Evolutionary conservation across 768 basidiomycete genomes (phyloP).

Genomic region (Trametes villosa): DNA sequence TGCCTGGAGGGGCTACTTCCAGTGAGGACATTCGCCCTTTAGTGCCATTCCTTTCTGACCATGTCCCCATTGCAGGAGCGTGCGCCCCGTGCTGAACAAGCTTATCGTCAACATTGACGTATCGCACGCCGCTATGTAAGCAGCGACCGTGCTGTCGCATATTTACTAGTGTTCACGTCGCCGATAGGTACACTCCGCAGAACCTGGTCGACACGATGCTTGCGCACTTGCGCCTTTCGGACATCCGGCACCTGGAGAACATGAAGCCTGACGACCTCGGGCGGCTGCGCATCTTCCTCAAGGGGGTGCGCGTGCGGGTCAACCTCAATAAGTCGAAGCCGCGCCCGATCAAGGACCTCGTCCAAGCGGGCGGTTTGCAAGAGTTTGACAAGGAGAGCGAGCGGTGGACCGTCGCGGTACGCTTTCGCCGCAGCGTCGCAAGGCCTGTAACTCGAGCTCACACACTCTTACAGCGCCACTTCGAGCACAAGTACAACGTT

Average conservation of each 20-base stretch:
- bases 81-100: conserved; percentile 19
- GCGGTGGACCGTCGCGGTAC: conserved; percentile 46
- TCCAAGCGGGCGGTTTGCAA: conserved; percentile 44
- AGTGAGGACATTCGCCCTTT: too few relatives aligned
- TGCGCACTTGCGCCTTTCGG: not conserved
- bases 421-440: not conserved
- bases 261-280: not conserved
- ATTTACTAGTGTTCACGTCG: not conserved
- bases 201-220: conserved; percentile 9
- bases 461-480: conserved; percentile 36
- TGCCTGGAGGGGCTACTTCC: conserved; percentile 25
- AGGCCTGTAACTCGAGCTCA: not conserved
- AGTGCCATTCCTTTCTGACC: too few relatives aligned
- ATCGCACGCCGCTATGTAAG: conserved; percentile 21
- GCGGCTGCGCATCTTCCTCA: conserved; percentile 35
- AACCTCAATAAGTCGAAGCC: conserved; percentile 23
- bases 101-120: conserved; percentile 27
- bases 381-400: conserved; percentile 45
- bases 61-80: conserved; percentile 19
- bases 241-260: conserved; percentile 15
- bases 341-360: conserved; percentile 42
- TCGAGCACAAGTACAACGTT: conserved; percentile 16
- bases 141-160: not conserved
- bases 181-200: conserved; percentile 14
- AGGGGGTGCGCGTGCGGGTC: conserved; percentile 22